Evolutionary conservation across 352 stramenopile genomes (phyloP).

Genomic region (Phytophthora hibernalis): DNA sequence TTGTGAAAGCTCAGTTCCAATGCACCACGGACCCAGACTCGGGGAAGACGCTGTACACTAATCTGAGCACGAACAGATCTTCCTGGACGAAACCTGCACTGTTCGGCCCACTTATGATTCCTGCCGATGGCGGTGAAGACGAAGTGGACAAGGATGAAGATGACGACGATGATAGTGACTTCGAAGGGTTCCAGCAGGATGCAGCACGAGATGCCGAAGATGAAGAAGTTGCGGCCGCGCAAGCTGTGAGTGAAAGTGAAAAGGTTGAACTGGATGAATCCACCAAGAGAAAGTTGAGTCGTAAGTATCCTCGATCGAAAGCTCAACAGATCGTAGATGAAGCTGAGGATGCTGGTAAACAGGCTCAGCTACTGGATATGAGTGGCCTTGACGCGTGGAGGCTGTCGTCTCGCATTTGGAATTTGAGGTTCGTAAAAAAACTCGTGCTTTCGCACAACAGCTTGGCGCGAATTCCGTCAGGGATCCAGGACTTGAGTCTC

Average conservation of each 20-base stretch:
- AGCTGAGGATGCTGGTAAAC: slow-evolving; percentile 46
- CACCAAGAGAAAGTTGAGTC: slow-evolving; percentile 34
- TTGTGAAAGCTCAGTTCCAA: slow-evolving; percentile 50
- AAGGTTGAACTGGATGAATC: slow-evolving; percentile 37
- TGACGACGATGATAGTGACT: slow-evolving; percentile 48
- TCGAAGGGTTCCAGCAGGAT: slow-evolving; percentile 44
- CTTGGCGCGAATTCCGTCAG: slow-evolving; percentile 68
- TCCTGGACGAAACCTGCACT: slow-evolving; percentile 51
- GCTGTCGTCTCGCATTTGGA: slow-evolving; percentile 77
- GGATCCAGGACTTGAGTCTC: slow-evolving; percentile 69
- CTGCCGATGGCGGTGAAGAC: slow-evolving; percentile 29
- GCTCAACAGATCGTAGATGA: slow-evolving; percentile 63
- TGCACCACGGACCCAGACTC: slow-evolving; percentile 44
- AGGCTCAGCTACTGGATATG: slow-evolving; percentile 48
- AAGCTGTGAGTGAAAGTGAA: slow-evolving; percentile 20
- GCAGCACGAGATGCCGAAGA: slow-evolving; percentile 33
- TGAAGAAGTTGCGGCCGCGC: slow-evolving; percentile 14
- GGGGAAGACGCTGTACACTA: slow-evolving; percentile 54
- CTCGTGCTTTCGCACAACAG: slow-evolving; percentile 62
- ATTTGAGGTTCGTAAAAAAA: slow-evolving; percentile 51
- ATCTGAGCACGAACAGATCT: slow-evolving; percentile 44
- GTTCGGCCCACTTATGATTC: slow-evolving; percentile 40
- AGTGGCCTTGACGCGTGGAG: slow-evolving; percentile 58
- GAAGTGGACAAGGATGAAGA: slow-evolving; percentile 27
- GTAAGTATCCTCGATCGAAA: slow-evolving; percentile 60